Evolutionary conservation across 1,284 basidiomycete genomes (phyloP).

Genomic region (Tilletia walkeri): DNA sequence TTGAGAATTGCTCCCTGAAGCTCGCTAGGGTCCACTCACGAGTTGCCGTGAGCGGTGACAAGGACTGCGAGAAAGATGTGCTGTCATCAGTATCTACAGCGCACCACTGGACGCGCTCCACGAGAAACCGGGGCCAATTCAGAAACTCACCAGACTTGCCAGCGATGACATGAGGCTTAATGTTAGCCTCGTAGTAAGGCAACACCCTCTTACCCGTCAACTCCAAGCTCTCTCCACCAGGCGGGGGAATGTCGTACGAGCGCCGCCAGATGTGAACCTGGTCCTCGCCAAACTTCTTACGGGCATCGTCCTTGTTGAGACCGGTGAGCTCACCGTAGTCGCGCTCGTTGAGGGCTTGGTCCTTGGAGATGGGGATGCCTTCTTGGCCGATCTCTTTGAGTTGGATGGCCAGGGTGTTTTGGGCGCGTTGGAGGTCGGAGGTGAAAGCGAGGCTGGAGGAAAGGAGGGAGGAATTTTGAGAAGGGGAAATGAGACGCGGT

Average conservation of each 20-base stretch:
- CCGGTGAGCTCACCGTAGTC: conserved; percentile 58
- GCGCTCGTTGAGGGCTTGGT: conserved; percentile 59
- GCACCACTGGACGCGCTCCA: no score
- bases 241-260: conserved; percentile 57
- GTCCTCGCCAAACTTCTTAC: conserved; percentile 59
- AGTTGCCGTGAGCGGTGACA: conserved; percentile 56
- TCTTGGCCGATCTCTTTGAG: conserved; percentile 57
- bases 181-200: conserved; percentile 58
- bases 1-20: not conserved
- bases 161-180: conserved; percentile 54
- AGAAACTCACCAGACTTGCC: conserved; percentile 46
- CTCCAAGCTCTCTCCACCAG: conserved; percentile 58
- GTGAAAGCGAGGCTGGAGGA: conserved; percentile 56
- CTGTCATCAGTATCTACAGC: not conserved
- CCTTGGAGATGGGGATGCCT: conserved; percentile 52
- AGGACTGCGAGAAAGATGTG: not conserved
- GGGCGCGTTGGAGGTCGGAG: conserved; percentile 58
- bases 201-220: conserved; percentile 57
- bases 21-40: conserved; percentile 26
- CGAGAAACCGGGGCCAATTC: no score
- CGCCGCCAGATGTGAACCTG: conserved; percentile 58
- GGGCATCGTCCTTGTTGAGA: conserved; percentile 58
- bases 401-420: conserved; percentile 58
- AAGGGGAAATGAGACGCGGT: not conserved
- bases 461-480: conserved; percentile 24